Conservation (phyloP, 2,329 filamentous ascomycete genomes). For the Xylariaceae sp. region DNA sequence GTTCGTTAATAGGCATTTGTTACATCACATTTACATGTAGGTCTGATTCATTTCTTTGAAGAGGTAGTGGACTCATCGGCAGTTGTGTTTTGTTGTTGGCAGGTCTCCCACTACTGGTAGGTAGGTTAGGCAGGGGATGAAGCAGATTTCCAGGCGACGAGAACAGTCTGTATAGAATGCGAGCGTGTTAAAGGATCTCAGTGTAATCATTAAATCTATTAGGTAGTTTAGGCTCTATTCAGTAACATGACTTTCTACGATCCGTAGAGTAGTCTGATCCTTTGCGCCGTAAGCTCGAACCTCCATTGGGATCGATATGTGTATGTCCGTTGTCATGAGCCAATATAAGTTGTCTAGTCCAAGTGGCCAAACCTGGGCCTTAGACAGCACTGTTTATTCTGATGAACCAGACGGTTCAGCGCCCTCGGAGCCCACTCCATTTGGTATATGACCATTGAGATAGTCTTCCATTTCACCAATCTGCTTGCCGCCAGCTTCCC, state of each 20-base stretch:
- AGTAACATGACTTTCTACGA: neutral
- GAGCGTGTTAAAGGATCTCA: neutral
- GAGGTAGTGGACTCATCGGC: too few species aligned
- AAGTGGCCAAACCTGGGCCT: neutral
- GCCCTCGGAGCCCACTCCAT: slow-evolving; percentile 20
- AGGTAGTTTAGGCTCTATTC: neutral
- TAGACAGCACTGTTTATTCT: neutral
- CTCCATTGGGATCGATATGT: neutral
- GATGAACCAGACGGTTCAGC: slow-evolving; percentile 1
- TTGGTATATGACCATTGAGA: slow-evolving; percentile 56
- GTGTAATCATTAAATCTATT: neutral
- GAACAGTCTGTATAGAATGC: neutral
- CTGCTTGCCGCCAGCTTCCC: slow-evolving; percentile 72
- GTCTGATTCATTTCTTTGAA: neutral
- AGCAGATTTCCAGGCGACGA: neutral
- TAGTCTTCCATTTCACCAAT: slow-evolving; percentile 86
- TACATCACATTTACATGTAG: neutral
- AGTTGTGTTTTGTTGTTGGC: too few species aligned
- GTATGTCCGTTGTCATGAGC: neutral
- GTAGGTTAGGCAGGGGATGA: neutral
- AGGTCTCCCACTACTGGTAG: neutral
- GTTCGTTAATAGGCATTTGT: neutral
- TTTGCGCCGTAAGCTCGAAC: neutral
- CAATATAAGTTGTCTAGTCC: neutral
- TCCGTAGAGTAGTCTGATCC: neutral